Evolutionary conservation across 2,329 filamentous ascomycete genomes (phyloP).

Genomic region (Sclerotinia trifoliorum): DNA sequence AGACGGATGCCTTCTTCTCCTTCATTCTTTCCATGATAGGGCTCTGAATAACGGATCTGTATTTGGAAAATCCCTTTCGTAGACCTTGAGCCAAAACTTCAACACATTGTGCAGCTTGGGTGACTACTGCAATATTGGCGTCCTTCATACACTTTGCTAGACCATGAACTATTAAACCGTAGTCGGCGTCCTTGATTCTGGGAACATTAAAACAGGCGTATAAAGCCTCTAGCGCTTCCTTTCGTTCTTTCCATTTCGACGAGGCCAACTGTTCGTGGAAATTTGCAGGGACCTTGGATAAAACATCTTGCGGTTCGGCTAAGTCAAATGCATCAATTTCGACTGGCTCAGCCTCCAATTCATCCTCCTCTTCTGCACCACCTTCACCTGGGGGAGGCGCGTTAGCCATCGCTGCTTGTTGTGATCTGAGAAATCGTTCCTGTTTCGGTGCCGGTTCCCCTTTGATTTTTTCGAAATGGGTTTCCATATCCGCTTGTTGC

Average conservation of each 20-base stretch:
- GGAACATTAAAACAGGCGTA: slow-evolving; percentile 77
- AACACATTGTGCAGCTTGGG: slow-evolving; percentile 87
- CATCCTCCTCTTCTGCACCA: slow-evolving; percentile 58
- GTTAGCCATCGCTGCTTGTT: slow-evolving; percentile 79
- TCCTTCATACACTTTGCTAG: slow-evolving; percentile 99
- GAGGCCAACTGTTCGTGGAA: slow-evolving; percentile 83
- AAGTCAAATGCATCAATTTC: slow-evolving; percentile 81
- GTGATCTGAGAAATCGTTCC: slow-evolving; percentile 80
- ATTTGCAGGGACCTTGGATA: slow-evolving; percentile 76
- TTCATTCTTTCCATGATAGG: slow-evolving; percentile 95
- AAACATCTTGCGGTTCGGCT: slow-evolving; percentile 82
- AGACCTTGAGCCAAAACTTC: slow-evolving; percentile 86
- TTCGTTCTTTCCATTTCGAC: slow-evolving; percentile 97
- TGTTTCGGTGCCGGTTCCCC: slow-evolving; percentile 85
- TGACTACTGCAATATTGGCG: slow-evolving; percentile 93
- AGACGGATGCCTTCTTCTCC: slow-evolving; percentile 89
- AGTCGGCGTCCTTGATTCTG: slow-evolving; percentile 87
- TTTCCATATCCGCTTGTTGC: slow-evolving; percentile 90
- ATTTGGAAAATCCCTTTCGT: slow-evolving; percentile 73
- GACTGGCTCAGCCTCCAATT: slow-evolving; percentile 54
- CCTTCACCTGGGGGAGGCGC: slow-evolving; percentile 59
- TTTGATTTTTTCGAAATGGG: slow-evolving; percentile 91
- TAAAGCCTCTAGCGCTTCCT: slow-evolving; percentile 85
- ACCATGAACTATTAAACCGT: slow-evolving; percentile 76
- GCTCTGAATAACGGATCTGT: slow-evolving; percentile 75